Evolutionary conservation across 345 rosid species (phyloP), one percentile per base, ranked within the genome.

Genomic region (Moricandia arvensis): DNA sequence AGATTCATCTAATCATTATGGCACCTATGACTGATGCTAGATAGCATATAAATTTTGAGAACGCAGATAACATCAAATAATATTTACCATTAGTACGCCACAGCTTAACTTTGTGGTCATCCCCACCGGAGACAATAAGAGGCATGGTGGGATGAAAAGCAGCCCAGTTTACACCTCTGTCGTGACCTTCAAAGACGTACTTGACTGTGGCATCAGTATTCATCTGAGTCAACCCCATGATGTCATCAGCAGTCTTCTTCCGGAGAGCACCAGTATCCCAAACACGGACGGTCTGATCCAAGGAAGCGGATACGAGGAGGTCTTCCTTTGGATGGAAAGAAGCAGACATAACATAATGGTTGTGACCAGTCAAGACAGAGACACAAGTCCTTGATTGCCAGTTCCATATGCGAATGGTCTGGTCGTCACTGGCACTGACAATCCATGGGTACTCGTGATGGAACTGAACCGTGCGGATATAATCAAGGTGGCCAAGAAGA

Each of bases 321-420:
- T 95, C 99, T 72, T 95, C 99, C 75, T 93, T 95, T 33, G 91
- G 97, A 75, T 95, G 99, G 81, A 93, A 95, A 55, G 91, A 84
- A 62, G 99, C 99, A 81, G 98, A 93, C 99, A 95, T 95, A 17
- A 95, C 98, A 86, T 95, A 95, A 76, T 95, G 98, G 73, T 93
- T 91, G 84, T 95, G 98, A 63, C 99, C 99, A 3, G 99, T 93
- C 78, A 95, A 82, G 33, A 93, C 99, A 29, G 98, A 90, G 57
- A 95, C 86, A 78, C 99, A 93, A 54, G 96, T 92, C 13, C 98
- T 87, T 8, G 99, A 95, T 73, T 95, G 99, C 99, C 99, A 93
- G 79, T 95, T 95, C 98, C 99, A 93, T 63, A 95, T 85, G 77
- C 96, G 94, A 55, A 95, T 95, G 62, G 99, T 95, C 83, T 92